Evolutionary conservation across 352 stramenopile species (phyloP).

Genomic region (Stramenopiles sp.): DNA sequence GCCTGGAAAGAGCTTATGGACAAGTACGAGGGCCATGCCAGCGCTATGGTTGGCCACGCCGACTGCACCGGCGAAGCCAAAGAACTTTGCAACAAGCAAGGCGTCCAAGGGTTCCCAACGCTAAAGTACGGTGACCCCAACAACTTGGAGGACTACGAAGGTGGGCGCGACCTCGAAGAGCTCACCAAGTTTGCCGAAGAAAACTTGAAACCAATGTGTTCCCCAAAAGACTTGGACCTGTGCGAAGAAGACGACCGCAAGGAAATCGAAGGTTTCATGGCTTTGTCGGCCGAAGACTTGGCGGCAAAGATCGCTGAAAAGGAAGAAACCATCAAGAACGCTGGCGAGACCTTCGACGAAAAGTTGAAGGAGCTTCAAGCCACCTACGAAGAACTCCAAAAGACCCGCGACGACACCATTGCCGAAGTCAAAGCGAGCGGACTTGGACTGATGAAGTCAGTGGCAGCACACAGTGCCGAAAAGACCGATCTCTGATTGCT

Average conservation of each 20-base stretch:
- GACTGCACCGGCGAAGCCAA: conserved; percentile 39
- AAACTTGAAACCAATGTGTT: conserved; percentile 41
- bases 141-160: conserved; percentile 36
- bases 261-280: conserved; percentile 33
- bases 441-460: conserved; percentile 45
- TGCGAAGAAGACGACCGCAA: conserved; percentile 41
- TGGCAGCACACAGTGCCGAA: conserved; percentile 29
- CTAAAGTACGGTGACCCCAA: conserved; percentile 37
- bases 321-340: conserved; percentile 32
- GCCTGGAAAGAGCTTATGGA: conserved; percentile 38
- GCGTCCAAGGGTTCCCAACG: conserved; percentile 39
- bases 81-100: conserved; percentile 34
- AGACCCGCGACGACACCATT: conserved; percentile 31
- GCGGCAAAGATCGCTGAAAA: conserved; percentile 26
- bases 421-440: conserved; percentile 33
- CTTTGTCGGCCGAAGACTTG: conserved; percentile 29
- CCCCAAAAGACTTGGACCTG: conserved; percentile 36
- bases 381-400: conserved; percentile 29
- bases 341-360: conserved; percentile 35
- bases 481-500: too few species aligned
- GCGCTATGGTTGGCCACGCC: conserved; percentile 32
- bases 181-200: conserved; percentile 35
- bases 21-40: conserved; percentile 26
- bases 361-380: conserved; percentile 32
- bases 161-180: conserved; percentile 29